A percentile compares a stretch with the other conserved stretches of the same genome.
phyloP scores from a whole-genome alignment of 768 basidiomycete species.

The Imleria badia region DNA sequence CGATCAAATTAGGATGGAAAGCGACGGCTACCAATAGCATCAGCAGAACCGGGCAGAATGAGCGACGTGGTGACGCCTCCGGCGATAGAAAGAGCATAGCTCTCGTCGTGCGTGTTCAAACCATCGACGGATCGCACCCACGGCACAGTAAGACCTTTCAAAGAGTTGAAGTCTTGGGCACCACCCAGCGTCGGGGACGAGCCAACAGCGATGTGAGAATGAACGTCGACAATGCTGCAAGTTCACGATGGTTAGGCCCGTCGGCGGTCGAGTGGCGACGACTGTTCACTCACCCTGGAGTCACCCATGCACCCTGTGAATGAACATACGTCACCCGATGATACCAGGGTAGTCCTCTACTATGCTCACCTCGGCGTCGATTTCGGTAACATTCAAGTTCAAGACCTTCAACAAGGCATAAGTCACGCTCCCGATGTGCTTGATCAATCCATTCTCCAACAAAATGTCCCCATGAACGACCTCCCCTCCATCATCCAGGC shows the following conservation, averaged over 20 bases:
- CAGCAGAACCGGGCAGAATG: conserved; percentile 68
- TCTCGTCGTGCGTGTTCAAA: conserved; percentile 71
- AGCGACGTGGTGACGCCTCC: conserved; percentile 77
- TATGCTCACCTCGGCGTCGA: conserved; percentile 41
- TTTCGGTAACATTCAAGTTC: conserved; percentile 33
- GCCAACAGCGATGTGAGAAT: conserved; percentile 55
- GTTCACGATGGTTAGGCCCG: background rate
- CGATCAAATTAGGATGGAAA: background rate
- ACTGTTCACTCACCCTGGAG: conserved; percentile 39
- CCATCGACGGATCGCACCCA: conserved; percentile 73
- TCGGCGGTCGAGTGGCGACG: background rate
- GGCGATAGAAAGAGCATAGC: conserved; percentile 55
- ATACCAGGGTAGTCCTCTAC: background rate
- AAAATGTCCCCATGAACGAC: conserved; percentile 59
- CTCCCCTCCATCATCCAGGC: conserved; percentile 53
- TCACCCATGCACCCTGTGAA: conserved; percentile 61
- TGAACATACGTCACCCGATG: background rate
- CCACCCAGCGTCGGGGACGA: conserved; percentile 40
- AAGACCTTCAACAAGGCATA: background rate
- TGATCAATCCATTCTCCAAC: conserved; percentile 63
- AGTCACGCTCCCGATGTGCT: conserved; percentile 45
- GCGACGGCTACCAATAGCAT: conserved; percentile 53
- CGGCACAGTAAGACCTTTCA: conserved; percentile 42
- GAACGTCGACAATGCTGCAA: conserved; percentile 50
- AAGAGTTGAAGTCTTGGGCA: conserved; percentile 56